phyloP scores from a whole-genome alignment of 805 yeast genomes.

The Pichia insulana region DNA sequence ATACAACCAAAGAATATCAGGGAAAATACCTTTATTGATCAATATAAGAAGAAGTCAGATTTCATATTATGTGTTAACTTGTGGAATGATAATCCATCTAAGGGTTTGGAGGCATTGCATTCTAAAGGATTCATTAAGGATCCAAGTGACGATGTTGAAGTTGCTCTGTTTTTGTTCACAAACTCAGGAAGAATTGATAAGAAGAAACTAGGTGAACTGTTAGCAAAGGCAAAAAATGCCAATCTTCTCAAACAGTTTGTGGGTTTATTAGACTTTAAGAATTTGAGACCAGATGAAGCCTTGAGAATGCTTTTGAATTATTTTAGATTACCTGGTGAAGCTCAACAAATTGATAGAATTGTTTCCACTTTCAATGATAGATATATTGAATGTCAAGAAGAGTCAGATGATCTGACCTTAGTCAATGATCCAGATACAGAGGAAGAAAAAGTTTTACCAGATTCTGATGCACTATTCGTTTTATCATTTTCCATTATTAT shows the following conservation, averaged over 20 bases:
- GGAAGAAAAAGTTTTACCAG: slow-evolving; percentile 53
- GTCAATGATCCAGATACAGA: slow-evolving; percentile 24
- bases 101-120: slow-evolving; percentile 60
- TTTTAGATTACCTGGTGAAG: slow-evolving; percentile 93
- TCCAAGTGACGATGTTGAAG: slow-evolving; percentile 41
- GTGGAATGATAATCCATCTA: slow-evolving; percentile 72
- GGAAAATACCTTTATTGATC: slow-evolving; percentile 30
- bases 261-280: slow-evolving; percentile 61
- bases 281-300: slow-evolving; percentile 87
- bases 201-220: slow-evolving; percentile 74
- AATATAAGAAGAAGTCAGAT: slow-evolving; percentile 54
- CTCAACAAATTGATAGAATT: slow-evolving; percentile 91
- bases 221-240: slow-evolving; percentile 67
- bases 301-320: slow-evolving; percentile 70
- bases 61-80: slow-evolving; percentile 66
- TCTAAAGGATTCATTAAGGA: slow-evolving; percentile 54
- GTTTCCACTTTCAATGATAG: slow-evolving; percentile 80
- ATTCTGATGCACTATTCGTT: slow-evolving; percentile 80
- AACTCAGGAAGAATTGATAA: slow-evolving; percentile 81
- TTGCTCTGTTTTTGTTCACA: slow-evolving; percentile 69
- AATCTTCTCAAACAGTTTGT: slow-evolving; percentile 58
- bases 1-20: slow-evolving; percentile 13
- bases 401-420: background rate
- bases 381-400: slow-evolving; percentile 56
- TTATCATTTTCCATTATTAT: slow-evolving; percentile 86